Base-by-base conservation (phyloP, 345 rosid species). In the Acer negundo region DNA sequence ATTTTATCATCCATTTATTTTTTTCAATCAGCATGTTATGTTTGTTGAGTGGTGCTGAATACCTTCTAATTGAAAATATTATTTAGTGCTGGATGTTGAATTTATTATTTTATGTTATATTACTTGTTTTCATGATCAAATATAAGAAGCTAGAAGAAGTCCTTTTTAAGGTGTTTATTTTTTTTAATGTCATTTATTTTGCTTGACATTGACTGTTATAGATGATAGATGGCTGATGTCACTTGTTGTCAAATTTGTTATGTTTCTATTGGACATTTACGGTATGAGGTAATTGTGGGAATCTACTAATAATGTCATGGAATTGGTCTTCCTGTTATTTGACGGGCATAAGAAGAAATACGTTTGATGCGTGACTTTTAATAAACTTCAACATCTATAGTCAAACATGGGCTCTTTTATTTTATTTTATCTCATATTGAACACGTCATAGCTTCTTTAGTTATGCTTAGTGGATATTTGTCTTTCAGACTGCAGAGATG, bases 401-500 rank as follows among this genome's bases (percentile, higher is more conserved):
- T 16, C 61, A 24, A 58, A 8, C 31, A 0, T 51, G 24, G 38
- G n/a, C 10, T 56, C 17, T 8, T 49, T 11, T 8, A 35, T 35
- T 35, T 31, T 31, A 31, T 31, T 15, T 51, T 23, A 3, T 28
- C 46, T 70, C 20, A 4, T 19, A 17, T 24, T 46, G 15, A 58
- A 17, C 17, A 13, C 23, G 4, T 65, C 38, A 23, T 0, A 47
- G 64, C 62, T 35, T 65, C 5, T 12, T 20, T 49, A 19, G 62
- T 63, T 49, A 47, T 15, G 28, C 73, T 56, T 55, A 13, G 7
- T 26, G 26, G 23, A 28, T 13, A 44, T 55, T 11, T 80, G 61
- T 42, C 55, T 81, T 81, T 68, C 77, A 96, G 98, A 92, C 98
- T 73, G 98, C 97, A 78, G 97, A 96, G 90, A 96, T 94, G 99